Percentiles rank a stretch among this genome's conserved stretches.
These are phyloP conservation scores for Kazachstania kunashirensis DNA, from an alignment of 805 yeast genomes.

Conservation along the genomic window DNA sequence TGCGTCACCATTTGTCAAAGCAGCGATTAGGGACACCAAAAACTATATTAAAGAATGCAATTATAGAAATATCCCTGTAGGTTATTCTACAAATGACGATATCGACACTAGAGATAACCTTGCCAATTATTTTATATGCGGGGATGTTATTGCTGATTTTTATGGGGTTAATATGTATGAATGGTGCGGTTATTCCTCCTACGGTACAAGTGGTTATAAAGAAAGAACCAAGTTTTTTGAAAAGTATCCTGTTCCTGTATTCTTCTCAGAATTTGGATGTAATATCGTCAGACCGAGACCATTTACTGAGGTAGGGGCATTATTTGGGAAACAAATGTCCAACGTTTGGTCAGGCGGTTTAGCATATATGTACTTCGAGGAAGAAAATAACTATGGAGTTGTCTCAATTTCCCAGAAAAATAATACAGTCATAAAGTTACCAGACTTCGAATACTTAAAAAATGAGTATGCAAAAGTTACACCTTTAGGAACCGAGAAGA, in stretches of 20 bases:
- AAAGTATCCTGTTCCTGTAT: conserved; percentile 59
- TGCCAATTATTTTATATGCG: conserved; percentile 84
- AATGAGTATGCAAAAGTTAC: conserved; percentile 40
- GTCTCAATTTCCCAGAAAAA: conserved; percentile 38
- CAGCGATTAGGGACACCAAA: conserved; percentile 87
- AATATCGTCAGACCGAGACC: conserved; percentile 56
- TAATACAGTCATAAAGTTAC: conserved; percentile 41
- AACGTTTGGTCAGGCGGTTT: conserved; percentile 81
- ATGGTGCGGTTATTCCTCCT: conserved; percentile 71
- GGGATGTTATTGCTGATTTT: conserved; percentile 54
- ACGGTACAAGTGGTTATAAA: conserved; percentile 53
- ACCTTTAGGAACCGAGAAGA: conserved; percentile 34
- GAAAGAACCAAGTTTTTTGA: conserved; percentile 53
- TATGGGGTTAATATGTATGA: conserved; percentile 83
- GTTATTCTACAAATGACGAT: conserved; percentile 89
- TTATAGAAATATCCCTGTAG: conserved; percentile 81
- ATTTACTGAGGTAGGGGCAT: conserved; percentile 59
- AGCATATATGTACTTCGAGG: conserved; percentile 76
- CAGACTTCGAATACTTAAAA: conserved; percentile 50
- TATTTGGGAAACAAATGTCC: conserved; percentile 60
- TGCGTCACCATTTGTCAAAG: conserved; percentile 91
- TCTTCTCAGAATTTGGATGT: conserved; percentile 79
- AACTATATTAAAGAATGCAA: conserved; percentile 49
- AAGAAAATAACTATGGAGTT: conserved; percentile 64
- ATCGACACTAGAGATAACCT: conserved; percentile 64